Base-by-base conservation (phyloP, 805 yeast species). In the Candida maltosa region DNA sequence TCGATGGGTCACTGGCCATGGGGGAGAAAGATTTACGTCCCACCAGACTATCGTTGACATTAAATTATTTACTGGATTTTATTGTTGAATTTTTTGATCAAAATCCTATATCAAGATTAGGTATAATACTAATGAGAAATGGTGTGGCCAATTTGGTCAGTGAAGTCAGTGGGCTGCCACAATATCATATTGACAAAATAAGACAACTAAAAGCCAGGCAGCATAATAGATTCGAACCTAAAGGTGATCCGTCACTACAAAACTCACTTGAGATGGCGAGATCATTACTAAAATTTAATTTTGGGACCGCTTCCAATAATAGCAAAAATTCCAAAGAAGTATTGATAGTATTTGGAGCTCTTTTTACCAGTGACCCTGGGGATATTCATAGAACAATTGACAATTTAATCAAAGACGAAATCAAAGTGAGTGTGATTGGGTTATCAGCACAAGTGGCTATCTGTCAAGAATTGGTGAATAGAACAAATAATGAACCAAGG, bases 291-390 rank as follows among this genome's bases (percentile, higher is more conserved):
- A 64, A 78, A 35, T 91, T 87, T 45, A 91, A 85, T 26, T 88
- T 96, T 3, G 70, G 70, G 11, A 56, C 60, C 26, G 60, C 57
- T 23, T 47, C 58, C 28, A 58, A 59, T 28, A 61, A 62, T 25
- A 52, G 56, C 15, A 58, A 60, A 29, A 60, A 58, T 40, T 62
- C 97, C 1, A 77, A 89, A 49, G 98, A 91, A 52, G 85, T 91
- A 4, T 64, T 91, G 26, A 69, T 91, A 1, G 70, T 93, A 0
- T 91, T 84, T 58, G 98, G 98, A 2, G 88, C 97, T 1, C 67
- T 91, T 21, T 79, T 91, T 45, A 83, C 96, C 2, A 78, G 88
- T n/a, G 98, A 91, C 54, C 97, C 98, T 0, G 96, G 96, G n/a
- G 94, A 91, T 54, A 87, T 91, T 31, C 94, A 87, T 56, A 79